Evolutionary conservation across 1,139 yeast species (phyloP), one percentile per base, ranked within the genome.

Genomic region (Suhomyces taliae): DNA sequence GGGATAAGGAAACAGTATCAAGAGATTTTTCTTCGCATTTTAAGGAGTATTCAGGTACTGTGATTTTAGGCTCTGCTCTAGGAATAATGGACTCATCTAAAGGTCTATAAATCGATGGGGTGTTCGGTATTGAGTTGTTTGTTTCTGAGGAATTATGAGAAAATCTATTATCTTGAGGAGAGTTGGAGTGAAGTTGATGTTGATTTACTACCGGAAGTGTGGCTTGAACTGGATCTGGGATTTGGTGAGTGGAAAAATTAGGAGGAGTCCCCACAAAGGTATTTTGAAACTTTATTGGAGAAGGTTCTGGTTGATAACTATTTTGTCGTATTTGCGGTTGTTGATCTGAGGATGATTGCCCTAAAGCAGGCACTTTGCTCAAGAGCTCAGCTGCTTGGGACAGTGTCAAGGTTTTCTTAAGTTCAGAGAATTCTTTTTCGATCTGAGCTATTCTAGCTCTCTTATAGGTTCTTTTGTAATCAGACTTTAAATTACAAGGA

Each of bases 391-490:
- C 75, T 2, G 82, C 79, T 45, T 78, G 81, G 7, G 76, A 66
- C 26, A 74, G 68, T 14, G 81, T 79, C 47, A 89, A 65, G 37
- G 82, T 78, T 53, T 76, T 74, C 56, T 87, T 81, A 53, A 91
- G 68, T 54, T 82, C 88, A 47, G 78, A 75, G 56, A 87, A 86
- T 62, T 91, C 95, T 56, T 76, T 79, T 60, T 91, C 98, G 44
- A 93, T 83, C 61, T 86, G 89, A 27, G 88, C 93, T 42, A 90
- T 79, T 46, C 95, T 78, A 5, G 91, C 95, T 46, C 98, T 74
- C 60, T 91, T 93, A 54, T 88, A 87, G 0, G 97, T 90, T 55
- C 99, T 74, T 63, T 90, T 89, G 64, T 88, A 93, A 56, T 85
- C 95, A 9, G 88, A 78, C 57, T 88, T 84, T 44, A 91, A 67